Base-by-base conservation (phyloP, 306 rosid species). In the Vigna reflexopilosa region DNA sequence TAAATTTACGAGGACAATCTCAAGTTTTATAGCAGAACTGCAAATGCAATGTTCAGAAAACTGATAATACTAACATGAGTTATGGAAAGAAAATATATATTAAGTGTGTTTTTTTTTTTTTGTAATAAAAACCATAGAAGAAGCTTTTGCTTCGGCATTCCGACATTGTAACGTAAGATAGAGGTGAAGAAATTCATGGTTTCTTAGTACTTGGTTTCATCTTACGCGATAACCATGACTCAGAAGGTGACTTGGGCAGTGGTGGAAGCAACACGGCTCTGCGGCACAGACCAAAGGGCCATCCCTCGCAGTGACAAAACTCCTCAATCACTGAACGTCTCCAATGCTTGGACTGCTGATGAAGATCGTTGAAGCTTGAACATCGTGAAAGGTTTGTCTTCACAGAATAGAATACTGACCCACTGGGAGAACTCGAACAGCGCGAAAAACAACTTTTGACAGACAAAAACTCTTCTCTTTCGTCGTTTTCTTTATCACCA, bases 241-340 rank as follows among this genome's bases (percentile, higher is more conserved):
- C 85, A 20, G 91, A 76, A n/a, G 97, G 97, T 7, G 97, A 88
- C 58, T 70, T 91, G 19, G 97, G 94, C 36, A 88, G 70, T 13
- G 91, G 97, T 4, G 92, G 94, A 78, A 91, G 92, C 24, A 89
- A 78, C 67, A 88, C 77, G 45, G 90, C 92, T 86, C 62, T 88
- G 52, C 91, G 86, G 55, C 91, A 85, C 2, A 91, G 91, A 24
- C 94, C 97, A 64, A 91, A 89, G 4, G 97, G 94, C 97, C 97
- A 91, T 3, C 94, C 97, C 44, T 88, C 80, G 15, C 96, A 93
- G 45, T 91, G 94, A 77, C 91, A 84, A 10, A 89, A 50, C 74
- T 93, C 93, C 73, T 75, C 81, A 80, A 93, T 74, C 68, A 85
- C 82, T 1, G 93, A 85, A 5, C 83, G 90, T 82, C 74, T 86